Evolutionary conservation across 169 alveolate species (phyloP).

Genomic region (Plasmodium chabaudi): DNA sequence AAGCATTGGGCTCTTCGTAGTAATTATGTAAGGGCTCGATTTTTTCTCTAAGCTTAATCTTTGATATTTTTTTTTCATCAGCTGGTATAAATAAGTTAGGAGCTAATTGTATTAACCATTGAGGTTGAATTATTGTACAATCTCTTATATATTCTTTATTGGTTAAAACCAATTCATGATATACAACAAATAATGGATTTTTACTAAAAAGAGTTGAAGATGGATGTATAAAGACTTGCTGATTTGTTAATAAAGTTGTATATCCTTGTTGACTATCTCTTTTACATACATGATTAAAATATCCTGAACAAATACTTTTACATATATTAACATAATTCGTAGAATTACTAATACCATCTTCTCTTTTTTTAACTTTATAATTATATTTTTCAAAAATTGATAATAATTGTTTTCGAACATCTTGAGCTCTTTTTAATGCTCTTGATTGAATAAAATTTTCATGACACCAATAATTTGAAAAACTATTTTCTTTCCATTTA

Average conservation of each 20-base stretch:
- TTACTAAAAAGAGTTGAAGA: constrained; percentile 91
- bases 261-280: constrained; percentile 98
- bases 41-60: constrained; percentile 94
- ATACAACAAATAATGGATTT: constrained; percentile 98
- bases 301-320: constrained; percentile 98
- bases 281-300: constrained; percentile 97
- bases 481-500: constrained; percentile 94
- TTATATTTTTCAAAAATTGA: constrained; percentile 96
- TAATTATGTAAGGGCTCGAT: constrained; percentile 96
- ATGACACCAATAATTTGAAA: constrained; percentile 97
- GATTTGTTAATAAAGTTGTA: constrained; percentile 96
- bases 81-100: constrained; percentile 94
- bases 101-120: constrained; percentile 98
- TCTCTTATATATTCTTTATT: constrained; percentile 99
- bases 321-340: constrained; percentile 93
- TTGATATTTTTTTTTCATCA: constrained; percentile 91
- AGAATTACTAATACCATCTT: constrained; percentile 45
- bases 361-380: constrained; percentile 90
- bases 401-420: constrained; percentile 96
- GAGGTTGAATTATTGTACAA: constrained; percentile 96
- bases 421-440: constrained; percentile 97
- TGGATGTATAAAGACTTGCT: constrained; percentile 98
- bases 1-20: constrained; percentile 97
- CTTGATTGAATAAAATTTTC: constrained; percentile 96
- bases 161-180: constrained; percentile 98